These are phyloP conservation scores for Saccharomycopsis hybrid DNA, from an alignment of 1,139 yeast genomes.

Conservation along the genomic window DNA sequence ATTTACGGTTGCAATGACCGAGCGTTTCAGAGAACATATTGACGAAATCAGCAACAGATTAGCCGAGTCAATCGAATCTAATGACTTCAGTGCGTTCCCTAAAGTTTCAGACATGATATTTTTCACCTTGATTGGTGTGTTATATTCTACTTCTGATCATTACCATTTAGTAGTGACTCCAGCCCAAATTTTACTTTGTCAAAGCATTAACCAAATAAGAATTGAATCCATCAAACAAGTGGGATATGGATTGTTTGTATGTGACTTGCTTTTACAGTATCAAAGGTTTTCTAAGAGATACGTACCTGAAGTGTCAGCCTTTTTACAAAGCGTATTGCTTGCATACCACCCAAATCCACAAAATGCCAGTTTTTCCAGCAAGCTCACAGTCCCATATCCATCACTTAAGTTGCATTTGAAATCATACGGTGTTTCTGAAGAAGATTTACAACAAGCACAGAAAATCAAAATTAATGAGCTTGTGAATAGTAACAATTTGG, in stretches of 20 bases:
- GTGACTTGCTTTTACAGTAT: conserved; percentile 59
- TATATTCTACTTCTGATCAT: conserved; percentile 93
- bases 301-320: conserved; percentile 69
- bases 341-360: not conserved
- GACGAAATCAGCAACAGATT: conserved; percentile 46
- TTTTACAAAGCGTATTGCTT: conserved; percentile 48
- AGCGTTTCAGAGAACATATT: conserved; percentile 43
- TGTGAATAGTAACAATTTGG: not conserved
- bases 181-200: conserved; percentile 64
- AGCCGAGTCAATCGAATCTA: not conserved
- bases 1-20: conserved; percentile 59
- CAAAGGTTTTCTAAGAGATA: conserved; percentile 76
- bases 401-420: conserved; percentile 22
- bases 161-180: conserved; percentile 91
- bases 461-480: conserved; percentile 10
- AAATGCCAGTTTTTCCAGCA: not conserved
- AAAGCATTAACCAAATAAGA: conserved; percentile 51
- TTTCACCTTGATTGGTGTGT: conserved; percentile 62
- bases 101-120: conserved; percentile 53
- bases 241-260: conserved; percentile 51
- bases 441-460: not conserved
- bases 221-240: conserved; percentile 35
- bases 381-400: not conserved
- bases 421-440: conserved; percentile 22
- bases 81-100: no score